Evolutionary conservation across 2,329 filamentous ascomycete genomes (phyloP), one percentile per base, ranked within the genome.

Genomic region (Macrophomina phaseolina): DNA sequence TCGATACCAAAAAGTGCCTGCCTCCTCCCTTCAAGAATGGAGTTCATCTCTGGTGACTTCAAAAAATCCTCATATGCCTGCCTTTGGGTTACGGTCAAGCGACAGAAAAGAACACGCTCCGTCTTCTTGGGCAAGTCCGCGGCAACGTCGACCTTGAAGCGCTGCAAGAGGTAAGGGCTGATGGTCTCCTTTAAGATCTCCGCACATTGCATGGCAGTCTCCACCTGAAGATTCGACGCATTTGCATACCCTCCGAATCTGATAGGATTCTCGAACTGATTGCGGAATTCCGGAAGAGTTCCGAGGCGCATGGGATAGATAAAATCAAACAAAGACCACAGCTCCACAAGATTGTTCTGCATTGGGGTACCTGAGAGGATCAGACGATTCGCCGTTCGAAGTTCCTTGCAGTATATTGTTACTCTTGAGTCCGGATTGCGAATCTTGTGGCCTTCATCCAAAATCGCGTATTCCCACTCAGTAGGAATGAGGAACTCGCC

Each of bases 321-420:
- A 75, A 99, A 99, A 76, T 99, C 96, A 75, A 99, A 98, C 0
- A 99, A 82, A 0, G 94, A 98, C 94, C 95, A 99, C 0, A 99
- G 83, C 76, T 99, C 96, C 0, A 91, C 90, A 32, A 99, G 81
- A 69, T 97, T 98, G 78, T 99, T 99, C 77, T 99, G 96, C 84
- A 99, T 96, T 0, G 96, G 96, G 0, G 95, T 99, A 5, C 95
- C 95, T 0, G 96, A 98, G 1, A 99, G 83, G 67, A 99, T 98
- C 69, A 98, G 86, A 28, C 96, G 88, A 73, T 98, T 95, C 0
- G 91, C 87, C 0, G 95, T 99, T 40, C 91, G 90, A 11, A 99
- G 82, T 77, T 97, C 92, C 76, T 99, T 99, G 84, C 93, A 97
- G 70, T 93, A 92, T 63, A 98, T 92, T 0, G 96, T 97, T 70